Evolutionary conservation across 768 basidiomycete genomes (phyloP).

Genomic region (Fibroporia radiculosa): DNA sequence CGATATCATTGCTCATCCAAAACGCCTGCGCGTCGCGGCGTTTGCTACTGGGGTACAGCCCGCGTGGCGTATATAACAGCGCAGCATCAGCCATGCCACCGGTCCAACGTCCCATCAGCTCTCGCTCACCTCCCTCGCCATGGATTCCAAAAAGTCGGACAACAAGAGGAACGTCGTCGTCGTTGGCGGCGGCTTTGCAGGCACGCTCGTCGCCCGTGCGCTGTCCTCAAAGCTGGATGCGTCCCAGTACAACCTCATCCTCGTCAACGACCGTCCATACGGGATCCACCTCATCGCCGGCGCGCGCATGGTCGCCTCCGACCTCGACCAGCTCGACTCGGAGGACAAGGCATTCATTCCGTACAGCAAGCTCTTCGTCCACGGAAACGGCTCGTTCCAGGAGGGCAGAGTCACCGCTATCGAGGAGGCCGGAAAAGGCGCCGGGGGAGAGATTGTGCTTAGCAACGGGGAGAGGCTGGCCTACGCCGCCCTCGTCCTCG

Average conservation of each 20-base stretch:
- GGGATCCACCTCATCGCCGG: slow-evolving; percentile 41
- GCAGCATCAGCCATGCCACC: neutral
- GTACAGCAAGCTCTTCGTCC: slow-evolving; percentile 40
- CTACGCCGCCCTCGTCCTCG: slow-evolving; percentile 52
- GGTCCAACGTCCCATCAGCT: neutral
- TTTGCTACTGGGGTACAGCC: neutral
- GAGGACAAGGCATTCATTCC: slow-evolving; percentile 43
- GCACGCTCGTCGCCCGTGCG: slow-evolving; percentile 33
- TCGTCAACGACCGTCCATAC: slow-evolving; percentile 47
- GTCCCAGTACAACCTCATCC: slow-evolving; percentile 39
- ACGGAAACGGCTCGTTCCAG: slow-evolving; percentile 34
- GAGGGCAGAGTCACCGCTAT: slow-evolving; percentile 33
- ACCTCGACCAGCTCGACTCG: slow-evolving; percentile 31
- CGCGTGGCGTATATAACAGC: neutral
- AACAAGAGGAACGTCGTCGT: slow-evolving; percentile 33
- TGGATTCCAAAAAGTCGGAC: slow-evolving; percentile 9
- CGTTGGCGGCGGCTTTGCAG: slow-evolving; percentile 53
- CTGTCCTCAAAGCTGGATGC: slow-evolving; percentile 47
- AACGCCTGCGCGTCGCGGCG: neutral
- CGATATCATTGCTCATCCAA: neutral
- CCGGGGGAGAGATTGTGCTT: slow-evolving; percentile 44
- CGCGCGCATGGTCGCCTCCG: slow-evolving; percentile 46
- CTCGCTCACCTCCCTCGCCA: neutral
- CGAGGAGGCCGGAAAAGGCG: slow-evolving; percentile 14
- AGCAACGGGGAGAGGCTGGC: slow-evolving; percentile 38